Evolutionary conservation across 495 filamentous ascomycete species (phyloP), one percentile per base, ranked within the genome.

Genomic region (Penicillium fimorum): DNA sequence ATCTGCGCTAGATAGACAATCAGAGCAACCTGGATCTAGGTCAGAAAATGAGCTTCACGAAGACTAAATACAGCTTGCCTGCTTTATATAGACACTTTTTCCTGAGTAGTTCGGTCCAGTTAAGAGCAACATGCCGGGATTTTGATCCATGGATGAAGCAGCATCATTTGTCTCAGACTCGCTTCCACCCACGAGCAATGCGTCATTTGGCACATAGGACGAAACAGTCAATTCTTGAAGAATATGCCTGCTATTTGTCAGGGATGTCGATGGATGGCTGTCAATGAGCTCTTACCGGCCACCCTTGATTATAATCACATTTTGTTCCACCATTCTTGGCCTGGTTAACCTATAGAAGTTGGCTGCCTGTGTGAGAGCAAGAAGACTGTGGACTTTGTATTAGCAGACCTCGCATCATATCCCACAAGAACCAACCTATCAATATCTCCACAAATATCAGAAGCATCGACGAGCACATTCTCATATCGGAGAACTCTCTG

Each of bases 91-190:
- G 29, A 97, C 83, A 64, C 91, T 96, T 67, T 97, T 97, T 8
- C 94, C 95, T 0, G 94, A 97, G 72, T 91, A 96, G 62, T 98
- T 97, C 35, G 94, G 92, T 1, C 94, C 94, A 0, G 94, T 97
- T 63, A 97, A 66, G 7, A 97, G 71, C 3, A 97, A 65, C 80
- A 92, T 90, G 56, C 85, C 92, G 5, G 90, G 87, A 37, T 64
- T 60, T 51, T 64, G 44, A 13, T 57, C 55, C 12, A 37, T 15
- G 4, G 38, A 55, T 11, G 44, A 51, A 25, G 22, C 2, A 11
- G 9, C 18, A 10, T 25, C 9, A 35, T 32, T 38, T 0, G 10
- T 29, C 4, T 15, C 48, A 2, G 5, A 2, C 30, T 47, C 24
- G 9, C 5, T 47, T 9, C 92, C 91, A n/a, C 91, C 90, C 20